Evolutionary conservation across 768 basidiomycete genomes (phyloP).

Genomic region (Nidularia pulvinata): DNA sequence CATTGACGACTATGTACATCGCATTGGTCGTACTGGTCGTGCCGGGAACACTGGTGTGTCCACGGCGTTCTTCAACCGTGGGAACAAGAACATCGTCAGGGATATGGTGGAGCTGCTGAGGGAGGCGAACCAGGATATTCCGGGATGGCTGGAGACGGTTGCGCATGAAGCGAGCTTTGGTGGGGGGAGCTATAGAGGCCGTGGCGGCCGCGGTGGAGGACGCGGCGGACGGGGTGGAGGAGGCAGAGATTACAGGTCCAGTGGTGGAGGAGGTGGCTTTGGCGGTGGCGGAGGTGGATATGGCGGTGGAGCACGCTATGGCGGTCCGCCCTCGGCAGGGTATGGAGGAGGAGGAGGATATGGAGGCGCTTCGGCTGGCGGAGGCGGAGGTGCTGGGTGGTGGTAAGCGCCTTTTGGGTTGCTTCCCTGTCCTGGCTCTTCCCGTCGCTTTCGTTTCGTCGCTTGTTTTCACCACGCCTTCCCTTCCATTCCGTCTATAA

Average conservation of each 20-base stretch:
- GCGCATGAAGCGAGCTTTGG: slow-evolving; percentile 80
- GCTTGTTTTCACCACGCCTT: not conserved
- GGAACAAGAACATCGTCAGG: slow-evolving; percentile 89
- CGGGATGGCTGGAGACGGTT: slow-evolving; percentile 87
- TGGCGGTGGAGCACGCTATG: slow-evolving; percentile 25
- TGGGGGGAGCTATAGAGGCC: slow-evolving; percentile 59
- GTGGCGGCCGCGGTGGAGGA: slow-evolving; percentile 55
- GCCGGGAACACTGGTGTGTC: slow-evolving; percentile 96
- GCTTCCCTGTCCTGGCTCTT: slow-evolving; percentile 10
- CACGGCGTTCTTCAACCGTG: slow-evolving; percentile 95
- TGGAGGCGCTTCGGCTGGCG: slow-evolving; percentile 18
- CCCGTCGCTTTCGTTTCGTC: not conserved
- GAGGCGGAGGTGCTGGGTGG: slow-evolving; percentile 31
- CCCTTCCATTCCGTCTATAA: slow-evolving; percentile 2
- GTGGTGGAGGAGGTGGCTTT: slow-evolving; percentile 15
- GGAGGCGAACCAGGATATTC: slow-evolving; percentile 97
- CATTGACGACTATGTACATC: slow-evolving; percentile 99
- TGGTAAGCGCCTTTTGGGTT: slow-evolving; percentile 29
- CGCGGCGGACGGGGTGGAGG: slow-evolving; percentile 33
- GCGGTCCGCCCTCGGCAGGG: slow-evolving; percentile 22
- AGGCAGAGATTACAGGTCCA: slow-evolving; percentile 20
- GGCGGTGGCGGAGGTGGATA: slow-evolving; percentile 16
- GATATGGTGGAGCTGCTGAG: slow-evolving; percentile 92
- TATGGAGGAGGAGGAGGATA: slow-evolving; percentile 21
- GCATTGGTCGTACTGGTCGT: slow-evolving; percentile 97